These are phyloP conservation scores for Paramecium primaurelia DNA, from an alignment of 73 alveolate species.

Conservation along the genomic window DNA sequence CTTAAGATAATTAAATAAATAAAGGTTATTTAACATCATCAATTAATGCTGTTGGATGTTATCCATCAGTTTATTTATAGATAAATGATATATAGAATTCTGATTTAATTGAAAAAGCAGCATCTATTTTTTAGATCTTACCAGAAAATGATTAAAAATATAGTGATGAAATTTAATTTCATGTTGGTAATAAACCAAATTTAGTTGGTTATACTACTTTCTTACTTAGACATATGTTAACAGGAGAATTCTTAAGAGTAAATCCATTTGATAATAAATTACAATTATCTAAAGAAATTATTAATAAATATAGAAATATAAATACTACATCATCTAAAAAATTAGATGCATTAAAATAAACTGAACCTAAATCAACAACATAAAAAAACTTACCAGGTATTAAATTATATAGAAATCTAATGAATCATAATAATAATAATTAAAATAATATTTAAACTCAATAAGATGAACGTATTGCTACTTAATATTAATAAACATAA, in stretches of 20 bases:
- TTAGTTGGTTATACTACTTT: background rate
- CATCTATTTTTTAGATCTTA: background rate
- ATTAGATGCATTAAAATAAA: background rate
- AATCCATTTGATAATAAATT: background rate
- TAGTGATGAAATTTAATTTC: background rate
- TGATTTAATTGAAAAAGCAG: background rate
- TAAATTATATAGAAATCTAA: constrained; percentile 4
- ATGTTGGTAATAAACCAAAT: constrained; percentile 29
- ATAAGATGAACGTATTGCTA: constrained; percentile 6
- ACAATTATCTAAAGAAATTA: background rate
- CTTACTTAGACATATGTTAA: background rate
- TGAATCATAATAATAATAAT: background rate
- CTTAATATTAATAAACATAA: background rate
- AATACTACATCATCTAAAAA: background rate
- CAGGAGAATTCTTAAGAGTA: constrained; percentile 20
- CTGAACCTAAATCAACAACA: background rate
- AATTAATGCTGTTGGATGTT: constrained; percentile 36
- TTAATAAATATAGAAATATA: background rate
- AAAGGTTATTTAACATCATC: constrained; percentile 23
- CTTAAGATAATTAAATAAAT: background rate
- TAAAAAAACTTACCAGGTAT: background rate
- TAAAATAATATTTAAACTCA: background rate
- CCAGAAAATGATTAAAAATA: constrained; percentile 31
- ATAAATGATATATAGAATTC: background rate
- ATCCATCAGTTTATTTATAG: background rate